Evolutionary conservation across 306 rosid genomes (phyloP).

Genomic region (Glycine soja): DNA sequence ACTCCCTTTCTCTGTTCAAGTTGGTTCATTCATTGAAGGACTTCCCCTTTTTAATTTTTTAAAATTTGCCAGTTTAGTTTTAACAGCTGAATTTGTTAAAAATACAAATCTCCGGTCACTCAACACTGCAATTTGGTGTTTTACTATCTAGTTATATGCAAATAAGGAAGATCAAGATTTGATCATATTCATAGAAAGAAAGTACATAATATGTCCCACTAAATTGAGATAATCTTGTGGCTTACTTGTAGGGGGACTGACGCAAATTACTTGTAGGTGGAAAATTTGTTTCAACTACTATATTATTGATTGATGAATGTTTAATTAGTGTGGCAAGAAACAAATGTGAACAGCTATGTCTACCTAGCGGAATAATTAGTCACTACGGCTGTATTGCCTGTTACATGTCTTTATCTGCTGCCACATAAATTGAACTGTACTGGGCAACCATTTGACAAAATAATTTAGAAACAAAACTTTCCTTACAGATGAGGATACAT

Average conservation of each 20-base stretch:
- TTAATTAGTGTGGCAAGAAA: background rate
- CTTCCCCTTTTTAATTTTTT: background rate
- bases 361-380: background rate
- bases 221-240: background rate
- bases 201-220: background rate
- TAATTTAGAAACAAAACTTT: too few species aligned
- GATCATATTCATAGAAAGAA: background rate
- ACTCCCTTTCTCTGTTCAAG: background rate
- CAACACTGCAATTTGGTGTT: background rate
- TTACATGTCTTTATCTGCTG: conserved; percentile 16
- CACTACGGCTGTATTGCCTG: background rate
- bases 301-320: too few species aligned
- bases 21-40: background rate
- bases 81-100: background rate
- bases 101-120: background rate
- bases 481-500: background rate
- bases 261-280: background rate
- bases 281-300: too few species aligned
- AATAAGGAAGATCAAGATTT: background rate
- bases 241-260: background rate
- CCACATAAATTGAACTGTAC: background rate
- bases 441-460: background rate
- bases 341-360: background rate
- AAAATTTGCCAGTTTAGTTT: background rate
- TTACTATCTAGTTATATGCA: background rate